Percentiles rank a stretch among this genome's conserved stretches.
Conservation (phyloP, 495 filamentous ascomycete species). For the Penicillium roqueforti region DNA sequence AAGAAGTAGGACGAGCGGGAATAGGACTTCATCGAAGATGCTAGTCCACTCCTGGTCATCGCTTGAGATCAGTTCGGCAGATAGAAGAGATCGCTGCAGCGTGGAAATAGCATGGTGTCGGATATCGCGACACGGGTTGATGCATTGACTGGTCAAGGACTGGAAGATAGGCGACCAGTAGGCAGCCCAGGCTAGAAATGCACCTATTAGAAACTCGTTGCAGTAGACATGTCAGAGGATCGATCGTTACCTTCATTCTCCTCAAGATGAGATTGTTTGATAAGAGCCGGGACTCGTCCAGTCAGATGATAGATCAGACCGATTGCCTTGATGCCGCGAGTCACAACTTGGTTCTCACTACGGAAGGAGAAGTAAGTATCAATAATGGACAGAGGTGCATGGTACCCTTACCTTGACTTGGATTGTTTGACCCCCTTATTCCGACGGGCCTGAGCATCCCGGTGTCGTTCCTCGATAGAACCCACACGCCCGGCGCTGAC, state of each 20-base stretch:
- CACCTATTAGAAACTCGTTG: constrained; percentile 11
- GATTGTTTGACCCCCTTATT: constrained; percentile 52
- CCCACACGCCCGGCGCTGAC: constrained; percentile 80
- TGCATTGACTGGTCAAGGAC: constrained; percentile 81
- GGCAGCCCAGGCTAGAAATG: constrained; percentile 75
- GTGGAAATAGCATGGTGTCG: constrained; percentile 83
- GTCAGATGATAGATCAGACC: constrained; percentile 76
- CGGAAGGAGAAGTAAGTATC: constrained; percentile 9
- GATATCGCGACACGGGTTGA: constrained; percentile 93
- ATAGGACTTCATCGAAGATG: constrained; percentile 91
- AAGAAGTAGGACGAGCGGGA: constrained; percentile 84
- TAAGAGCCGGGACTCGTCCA: constrained; percentile 72
- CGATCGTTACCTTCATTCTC: constrained; percentile 64
- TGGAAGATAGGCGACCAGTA: constrained; percentile 97
- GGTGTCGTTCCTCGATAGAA: constrained; percentile 71
- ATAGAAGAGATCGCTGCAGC: constrained; percentile 81
- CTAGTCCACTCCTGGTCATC: constrained; percentile 89
- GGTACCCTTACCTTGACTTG: constrained; percentile 53
- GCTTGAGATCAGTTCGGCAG: constrained; percentile 65
- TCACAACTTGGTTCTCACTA: constrained; percentile 70
- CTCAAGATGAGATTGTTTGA: constrained; percentile 90
- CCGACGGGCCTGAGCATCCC: constrained; percentile 53
- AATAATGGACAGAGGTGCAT: neutral
- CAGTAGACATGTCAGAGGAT: neutral
- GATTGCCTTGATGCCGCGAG: constrained; percentile 75